Percentiles rank a stretch among this genome's conserved stretches.
Conservation (phyloP, 768 basidiomycete genomes). For the Boletus reticulatus region DNA sequence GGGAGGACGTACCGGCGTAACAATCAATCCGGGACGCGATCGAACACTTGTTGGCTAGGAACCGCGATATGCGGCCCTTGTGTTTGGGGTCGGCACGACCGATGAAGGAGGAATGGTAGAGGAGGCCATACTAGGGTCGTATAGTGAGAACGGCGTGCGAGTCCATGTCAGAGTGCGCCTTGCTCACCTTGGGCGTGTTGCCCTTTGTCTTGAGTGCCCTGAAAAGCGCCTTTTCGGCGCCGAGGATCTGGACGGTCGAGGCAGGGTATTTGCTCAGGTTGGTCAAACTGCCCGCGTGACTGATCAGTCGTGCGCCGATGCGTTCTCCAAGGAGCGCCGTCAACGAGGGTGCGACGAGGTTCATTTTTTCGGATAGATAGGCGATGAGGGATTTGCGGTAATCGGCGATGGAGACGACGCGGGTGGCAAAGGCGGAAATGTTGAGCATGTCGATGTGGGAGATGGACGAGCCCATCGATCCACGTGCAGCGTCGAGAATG, state of each 20-base stretch:
- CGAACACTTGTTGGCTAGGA: constrained; percentile 97
- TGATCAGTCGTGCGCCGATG: constrained; percentile 89
- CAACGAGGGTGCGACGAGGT: constrained; percentile 90
- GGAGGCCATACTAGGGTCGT: constrained; percentile 80
- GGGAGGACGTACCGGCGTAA: constrained; percentile 66
- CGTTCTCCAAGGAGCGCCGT: constrained; percentile 90
- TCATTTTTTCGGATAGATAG: constrained; percentile 96
- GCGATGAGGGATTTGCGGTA: constrained; percentile 88
- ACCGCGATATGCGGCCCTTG: constrained; percentile 98
- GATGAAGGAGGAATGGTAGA: constrained; percentile 97
- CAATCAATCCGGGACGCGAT: constrained; percentile 98
- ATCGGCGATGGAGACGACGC: constrained; percentile 89
- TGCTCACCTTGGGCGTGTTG: constrained; percentile 87
- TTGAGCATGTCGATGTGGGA: constrained; percentile 94
- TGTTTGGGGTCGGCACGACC: constrained; percentile 91
- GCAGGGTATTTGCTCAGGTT: constrained; percentile 98
- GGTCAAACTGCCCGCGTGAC: constrained; percentile 94
- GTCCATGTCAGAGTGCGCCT: not conserved
- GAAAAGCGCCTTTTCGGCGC: constrained; percentile 98
- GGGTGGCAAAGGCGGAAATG: constrained; percentile 85
- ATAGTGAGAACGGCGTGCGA: not conserved
- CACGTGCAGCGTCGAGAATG: constrained; percentile 89
- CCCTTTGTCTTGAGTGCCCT: constrained; percentile 97
- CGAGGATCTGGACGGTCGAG: constrained; percentile 95
- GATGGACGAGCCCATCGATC: constrained; percentile 92